These are phyloP conservation scores for Rubroshorea leprosula DNA, from an alignment of 345 rosid genomes.

Conservation along the genomic window DNA sequence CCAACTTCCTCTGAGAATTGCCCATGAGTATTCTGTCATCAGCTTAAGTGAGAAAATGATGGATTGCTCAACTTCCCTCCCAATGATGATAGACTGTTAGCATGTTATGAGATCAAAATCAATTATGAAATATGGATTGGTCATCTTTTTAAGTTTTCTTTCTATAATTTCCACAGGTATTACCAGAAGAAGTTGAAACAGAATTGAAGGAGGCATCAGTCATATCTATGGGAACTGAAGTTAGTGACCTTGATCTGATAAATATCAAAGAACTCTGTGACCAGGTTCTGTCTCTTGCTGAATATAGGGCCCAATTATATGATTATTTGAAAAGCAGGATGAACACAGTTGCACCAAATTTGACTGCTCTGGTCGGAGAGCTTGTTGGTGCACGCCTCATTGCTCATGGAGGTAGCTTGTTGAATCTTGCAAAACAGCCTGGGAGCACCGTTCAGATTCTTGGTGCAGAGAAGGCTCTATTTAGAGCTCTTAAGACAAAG, in stretches of 20 bases:
- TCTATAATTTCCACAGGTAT: constrained; percentile 30
- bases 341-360: constrained; percentile 90
- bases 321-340: constrained; percentile 87
- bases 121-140: background rate
- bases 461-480: constrained; percentile 92
- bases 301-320: constrained; percentile 83
- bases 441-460: constrained; percentile 93
- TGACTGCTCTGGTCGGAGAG: constrained; percentile 93
- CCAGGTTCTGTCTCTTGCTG: constrained; percentile 78
- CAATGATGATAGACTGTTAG: too few species aligned
- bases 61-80: too few species aligned
- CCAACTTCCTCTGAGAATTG: too few species aligned
- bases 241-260: constrained; percentile 69
- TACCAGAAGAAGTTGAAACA: constrained; percentile 66
- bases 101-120: too few species aligned
- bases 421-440: constrained; percentile 91
- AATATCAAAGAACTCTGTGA: constrained; percentile 75
- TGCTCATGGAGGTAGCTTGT: constrained; percentile 89
- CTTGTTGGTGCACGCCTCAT: constrained; percentile 95
- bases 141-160: background rate
- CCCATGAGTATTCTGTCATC: too few species aligned
- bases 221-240: constrained; percentile 93
- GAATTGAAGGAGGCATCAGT: constrained; percentile 78
- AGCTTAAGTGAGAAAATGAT: too few species aligned
- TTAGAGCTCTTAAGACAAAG: constrained; percentile 88